Evolutionary conservation across 208 protist species (phyloP).

Genomic region (Trypanosoma congolense): DNA sequence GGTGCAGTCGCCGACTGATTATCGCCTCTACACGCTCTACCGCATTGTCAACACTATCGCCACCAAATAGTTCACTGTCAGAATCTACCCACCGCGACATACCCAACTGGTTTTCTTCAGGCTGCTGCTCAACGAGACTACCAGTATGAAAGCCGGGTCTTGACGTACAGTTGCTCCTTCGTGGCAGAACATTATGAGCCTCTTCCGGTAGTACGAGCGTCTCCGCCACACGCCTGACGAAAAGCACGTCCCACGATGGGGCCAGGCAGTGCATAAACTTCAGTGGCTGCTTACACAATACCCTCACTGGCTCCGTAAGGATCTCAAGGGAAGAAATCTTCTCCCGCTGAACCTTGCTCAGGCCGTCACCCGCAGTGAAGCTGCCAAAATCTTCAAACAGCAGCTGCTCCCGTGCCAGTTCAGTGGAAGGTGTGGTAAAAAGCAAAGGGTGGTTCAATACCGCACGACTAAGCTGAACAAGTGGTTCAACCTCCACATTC

Average conservation of each 20-base stretch:
- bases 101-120: background rate
- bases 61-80: slow-evolving; percentile 18
- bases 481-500: slow-evolving; percentile 40
- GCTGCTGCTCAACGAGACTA: background rate
- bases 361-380: slow-evolving; percentile 1
- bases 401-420: slow-evolving; percentile 29
- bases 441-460: slow-evolving; percentile 64
- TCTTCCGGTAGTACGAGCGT: slow-evolving; percentile 51
- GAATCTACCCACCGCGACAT: slow-evolving; percentile 14
- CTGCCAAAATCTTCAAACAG: slow-evolving; percentile 28
- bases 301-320: slow-evolving; percentile 28
- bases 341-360: slow-evolving; percentile 24
- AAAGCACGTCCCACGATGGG: slow-evolving; percentile 52
- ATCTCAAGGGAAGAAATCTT: slow-evolving; percentile 36
- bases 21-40: slow-evolving; percentile 32
- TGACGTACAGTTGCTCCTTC: slow-evolving; percentile 3
- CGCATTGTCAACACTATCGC: slow-evolving; percentile 3
- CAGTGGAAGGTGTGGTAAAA: slow-evolving; percentile 31
- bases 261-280: slow-evolving; percentile 42
- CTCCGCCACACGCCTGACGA: slow-evolving; percentile 46
- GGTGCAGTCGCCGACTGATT: slow-evolving; percentile 40
- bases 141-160: background rate
- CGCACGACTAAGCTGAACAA: slow-evolving; percentile 36
- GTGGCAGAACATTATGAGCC: slow-evolving; percentile 57
- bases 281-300: slow-evolving; percentile 38